Base-by-base conservation (phyloP, 2,329 filamentous ascomycete species). In the Colletotrichum sp. region DNA sequence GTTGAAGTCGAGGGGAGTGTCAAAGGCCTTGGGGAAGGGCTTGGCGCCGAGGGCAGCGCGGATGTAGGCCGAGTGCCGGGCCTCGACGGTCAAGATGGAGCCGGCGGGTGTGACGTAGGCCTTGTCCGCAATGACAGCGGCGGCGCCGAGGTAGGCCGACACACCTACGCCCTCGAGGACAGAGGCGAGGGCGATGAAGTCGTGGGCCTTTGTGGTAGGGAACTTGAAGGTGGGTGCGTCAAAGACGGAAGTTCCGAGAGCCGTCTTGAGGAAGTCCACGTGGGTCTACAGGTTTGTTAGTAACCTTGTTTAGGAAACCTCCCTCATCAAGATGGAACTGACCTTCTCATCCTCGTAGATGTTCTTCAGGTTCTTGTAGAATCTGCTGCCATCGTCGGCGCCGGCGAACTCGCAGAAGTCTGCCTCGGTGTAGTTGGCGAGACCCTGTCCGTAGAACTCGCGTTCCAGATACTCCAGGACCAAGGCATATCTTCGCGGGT, bases 161-260 rank as follows among this genome's bases (percentile, higher is more conserved):
- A 94, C 92, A 10, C 92, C 89, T 32, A 92, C 89, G 80, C 94
- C 92, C 73, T 93, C 89, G 28, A 94, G 86, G 80, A 95, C 91
- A 71, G 89, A 89, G 28, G 90, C 92, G 1, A 92, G 92, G 6
- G 89, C 89, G 1, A 94, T 85, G 84, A 93, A 93, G 36, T 85
- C 85, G 75, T 90, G 88, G 81, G 88, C 88, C 75, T 89, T 86
- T 72, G 91, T 92, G 75, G 86, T 85, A 24, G 89, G 88, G 84
- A 93, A 93, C 24, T 90, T 90, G 34, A 87, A 89, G 67, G 65
- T 68, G 4, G 77, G 77, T 83, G 65, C 86, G 82, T 39, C 87
- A 85, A 63, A 88, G 86, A 12, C 84, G 87, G 70, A 85, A 82
- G 22, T 86, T 85, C 82, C 92, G 24, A 89, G 81, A 28, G 86